Base-by-base conservation (phyloP, 345 rosid genomes). In the Cardamine occulta region DNA sequence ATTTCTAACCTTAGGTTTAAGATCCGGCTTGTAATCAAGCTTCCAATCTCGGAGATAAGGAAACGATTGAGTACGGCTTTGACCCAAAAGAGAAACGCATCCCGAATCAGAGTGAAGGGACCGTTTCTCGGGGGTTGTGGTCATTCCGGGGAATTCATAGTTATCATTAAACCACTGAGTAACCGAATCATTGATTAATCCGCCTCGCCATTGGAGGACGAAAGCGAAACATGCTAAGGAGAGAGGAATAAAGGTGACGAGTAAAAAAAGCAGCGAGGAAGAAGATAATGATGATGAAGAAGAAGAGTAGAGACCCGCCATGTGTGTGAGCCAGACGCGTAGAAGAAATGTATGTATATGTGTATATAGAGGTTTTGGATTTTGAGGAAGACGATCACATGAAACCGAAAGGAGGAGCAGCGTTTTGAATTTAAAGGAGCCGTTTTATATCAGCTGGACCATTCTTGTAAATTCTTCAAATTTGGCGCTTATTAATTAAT, bases 151-250 rank as follows among this genome's bases (percentile, higher is more conserved):
- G 73, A 88, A 87, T 12, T 56, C 68, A 35, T 75, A 81, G 69
- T 75, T 23, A 42, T 40, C 86, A 13, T 74, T 82, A 6, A 62
- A 59, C 87, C 88, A 86, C 1, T 78, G 81, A 23, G 77, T 18
- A 53, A 81, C 47, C 3, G 87, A 77, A 77, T 83, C 87, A 34
- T 79, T 70, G 57, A 75, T 42, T 0, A 75, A 35, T 0, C 84
- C 96, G 5, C 87, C 89, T 3, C 85, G 84, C 88, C 93, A 88
- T 80, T 88, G 96, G 42, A 88, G 88, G 68, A 87, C 23, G 63
- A 88, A 88, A 29, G 96, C 93, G 55, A 90, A 83, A 17, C 58
- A 82, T 11, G 93, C 91, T 7, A 90, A 80, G 15, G 88, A 74
- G 3, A 86, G 72, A 7, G 89, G 87, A 5, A 88, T 84, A 57